Conservation (phyloP, 2,329 filamentous ascomycete genomes). For the Diplodia mutila region DNA sequence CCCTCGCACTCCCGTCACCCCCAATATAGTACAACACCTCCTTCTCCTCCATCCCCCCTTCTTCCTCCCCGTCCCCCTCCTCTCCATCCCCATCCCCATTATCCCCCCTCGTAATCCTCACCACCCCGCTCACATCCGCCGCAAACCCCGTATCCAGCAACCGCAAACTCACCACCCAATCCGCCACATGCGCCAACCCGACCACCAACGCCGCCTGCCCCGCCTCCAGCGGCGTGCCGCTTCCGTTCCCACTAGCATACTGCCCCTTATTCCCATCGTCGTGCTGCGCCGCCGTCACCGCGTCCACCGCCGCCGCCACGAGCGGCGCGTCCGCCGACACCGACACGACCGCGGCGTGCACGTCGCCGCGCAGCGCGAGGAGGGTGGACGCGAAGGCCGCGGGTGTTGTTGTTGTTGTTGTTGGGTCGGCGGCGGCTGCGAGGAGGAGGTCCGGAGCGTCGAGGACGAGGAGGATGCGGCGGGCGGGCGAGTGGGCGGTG, state of each 20-base stretch:
- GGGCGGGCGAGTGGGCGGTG: constrained; percentile 22
- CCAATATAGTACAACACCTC: constrained; percentile 83
- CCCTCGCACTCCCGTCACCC: constrained; percentile 75
- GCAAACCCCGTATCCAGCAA: constrained; percentile 86
- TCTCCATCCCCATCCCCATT: constrained; percentile 43
- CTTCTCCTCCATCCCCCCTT: constrained; percentile 51
- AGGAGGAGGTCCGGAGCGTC: constrained; percentile 51
- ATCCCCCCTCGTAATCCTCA: constrained; percentile 71
- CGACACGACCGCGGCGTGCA: constrained; percentile 68
- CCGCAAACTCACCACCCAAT: constrained; percentile 71
- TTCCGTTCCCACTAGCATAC: too few relatives aligned
- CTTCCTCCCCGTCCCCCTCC: constrained; percentile 30
- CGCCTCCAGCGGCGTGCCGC: constrained; percentile 68
- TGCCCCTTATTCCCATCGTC: background rate
- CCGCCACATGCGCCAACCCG: constrained; percentile 73
- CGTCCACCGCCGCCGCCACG: constrained; percentile 53
- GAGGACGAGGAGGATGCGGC: constrained; percentile 48
- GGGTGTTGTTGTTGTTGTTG: constrained; percentile 28
- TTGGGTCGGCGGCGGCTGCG: constrained; percentile 39
- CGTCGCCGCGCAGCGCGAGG: constrained; percentile 51
- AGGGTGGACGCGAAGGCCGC: constrained; percentile 34
- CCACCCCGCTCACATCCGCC: constrained; percentile 84
- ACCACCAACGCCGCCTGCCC: constrained; percentile 73
- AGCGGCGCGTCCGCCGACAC: constrained; percentile 76
- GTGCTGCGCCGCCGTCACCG: constrained; percentile 31